A percentile compares a stretch with the other conserved stretches of the same genome.
These are phyloP conservation scores for Cladophialophora chaetospira DNA, from an alignment of 2,329 filamentous ascomycete species.

Conservation along the genomic window DNA sequence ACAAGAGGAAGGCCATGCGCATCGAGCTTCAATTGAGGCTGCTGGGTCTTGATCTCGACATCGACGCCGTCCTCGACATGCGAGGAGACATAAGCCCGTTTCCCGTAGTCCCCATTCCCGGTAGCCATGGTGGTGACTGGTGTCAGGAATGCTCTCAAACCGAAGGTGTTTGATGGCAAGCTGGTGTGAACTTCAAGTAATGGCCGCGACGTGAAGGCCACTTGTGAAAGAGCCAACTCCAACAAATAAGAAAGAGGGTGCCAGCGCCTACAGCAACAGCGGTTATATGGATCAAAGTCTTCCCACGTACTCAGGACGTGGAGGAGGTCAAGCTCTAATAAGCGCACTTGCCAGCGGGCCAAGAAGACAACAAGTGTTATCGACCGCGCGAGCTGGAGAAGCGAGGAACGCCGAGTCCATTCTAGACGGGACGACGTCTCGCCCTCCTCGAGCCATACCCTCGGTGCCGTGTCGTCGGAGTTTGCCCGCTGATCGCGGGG, in stretches of 20 bases:
- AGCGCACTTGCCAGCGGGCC: neutral
- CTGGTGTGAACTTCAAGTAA: neutral
- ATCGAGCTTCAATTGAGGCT: conserved; percentile 7
- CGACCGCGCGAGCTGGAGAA: neutral
- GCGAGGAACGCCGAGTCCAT: neutral
- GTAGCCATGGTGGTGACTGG: neutral
- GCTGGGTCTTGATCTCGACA: neutral
- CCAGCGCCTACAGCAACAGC: neutral
- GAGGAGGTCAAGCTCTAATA: neutral
- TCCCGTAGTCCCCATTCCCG: neutral
- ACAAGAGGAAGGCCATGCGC: conserved; percentile 8
- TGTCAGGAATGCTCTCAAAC: neutral
- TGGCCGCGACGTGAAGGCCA: neutral
- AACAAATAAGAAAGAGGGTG: neutral
- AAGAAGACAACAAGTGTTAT: neutral
- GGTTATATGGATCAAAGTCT: neutral
- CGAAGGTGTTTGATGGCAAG: neutral
- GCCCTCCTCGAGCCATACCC: neutral
- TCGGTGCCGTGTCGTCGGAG: neutral
- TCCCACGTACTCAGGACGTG: neutral
- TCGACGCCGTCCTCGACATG: conserved; percentile 5
- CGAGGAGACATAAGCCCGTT: neutral
- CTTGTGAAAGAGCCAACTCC: neutral
- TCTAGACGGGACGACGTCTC: neutral
- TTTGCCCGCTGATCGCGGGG: neutral